Conservation (phyloP, 352 stramenopile species). For the Globisporangium solare region DNA sequence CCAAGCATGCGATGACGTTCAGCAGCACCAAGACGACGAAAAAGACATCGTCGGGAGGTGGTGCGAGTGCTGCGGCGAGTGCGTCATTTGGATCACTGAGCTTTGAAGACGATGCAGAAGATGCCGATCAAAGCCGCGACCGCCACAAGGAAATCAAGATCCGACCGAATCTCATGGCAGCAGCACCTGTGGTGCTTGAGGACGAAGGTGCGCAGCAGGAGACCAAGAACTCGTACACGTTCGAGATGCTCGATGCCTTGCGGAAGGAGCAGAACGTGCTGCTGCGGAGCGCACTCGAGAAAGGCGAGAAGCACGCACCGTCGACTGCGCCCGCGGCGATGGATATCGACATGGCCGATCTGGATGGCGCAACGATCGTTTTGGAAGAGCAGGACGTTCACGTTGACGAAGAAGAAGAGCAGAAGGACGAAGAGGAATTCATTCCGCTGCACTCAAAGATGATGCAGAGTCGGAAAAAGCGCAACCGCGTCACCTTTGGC, state of each 20-base stretch:
- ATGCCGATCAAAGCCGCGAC: conserved; percentile 12
- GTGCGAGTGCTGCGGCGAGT: too few relatives aligned
- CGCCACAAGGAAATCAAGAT: conserved; percentile 39
- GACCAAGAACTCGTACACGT: conserved; percentile 34
- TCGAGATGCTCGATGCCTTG: conserved; percentile 51
- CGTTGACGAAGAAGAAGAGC: conserved; percentile 9
- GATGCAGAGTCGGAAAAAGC: conserved; percentile 34
- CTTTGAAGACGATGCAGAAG: conserved; percentile 36
- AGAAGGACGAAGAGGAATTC: conserved; percentile 47
- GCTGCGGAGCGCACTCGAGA: conserved; percentile 11
- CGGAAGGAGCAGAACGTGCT: conserved; percentile 67
- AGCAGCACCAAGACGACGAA: conserved; percentile 25
- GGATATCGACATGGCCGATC: conserved; percentile 19
- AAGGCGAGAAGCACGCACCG: conserved; percentile 3
- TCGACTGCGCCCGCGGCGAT: too few relatives aligned
- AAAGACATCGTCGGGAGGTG: conserved; percentile 2
- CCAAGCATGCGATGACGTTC: conserved; percentile 32
- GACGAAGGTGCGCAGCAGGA: conserved; percentile 16
- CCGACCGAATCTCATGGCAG: conserved; percentile 46
- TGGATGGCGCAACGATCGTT: conserved; percentile 27
- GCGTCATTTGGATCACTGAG: conserved; percentile 24
- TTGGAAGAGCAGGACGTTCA: conserved; percentile 6
- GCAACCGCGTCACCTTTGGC: conserved; percentile 66
- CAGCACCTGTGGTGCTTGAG: conserved; percentile 16
- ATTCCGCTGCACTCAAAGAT: conserved; percentile 52